phyloP scores from a whole-genome alignment of 805 yeast genomes.

The Candida xiaguanensis region DNA sequence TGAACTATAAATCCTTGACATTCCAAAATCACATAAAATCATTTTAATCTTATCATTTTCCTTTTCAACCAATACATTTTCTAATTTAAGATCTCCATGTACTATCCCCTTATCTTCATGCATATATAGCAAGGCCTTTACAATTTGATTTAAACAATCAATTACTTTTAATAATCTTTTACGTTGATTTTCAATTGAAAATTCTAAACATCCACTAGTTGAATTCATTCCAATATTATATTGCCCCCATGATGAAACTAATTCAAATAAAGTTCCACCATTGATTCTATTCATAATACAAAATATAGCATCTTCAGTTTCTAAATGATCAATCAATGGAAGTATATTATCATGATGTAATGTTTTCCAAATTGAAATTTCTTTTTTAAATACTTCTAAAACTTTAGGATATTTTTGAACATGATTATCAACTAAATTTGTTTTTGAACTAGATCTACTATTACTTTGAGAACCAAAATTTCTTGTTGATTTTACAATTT shows the following conservation, averaged over 20 bases:
- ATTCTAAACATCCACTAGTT: constrained; percentile 25
- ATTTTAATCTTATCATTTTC: constrained; percentile 31
- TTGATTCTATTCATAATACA: constrained; percentile 65
- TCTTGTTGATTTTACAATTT: constrained; percentile 44
- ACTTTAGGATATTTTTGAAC: constrained; percentile 43
- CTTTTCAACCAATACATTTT: constrained; percentile 64
- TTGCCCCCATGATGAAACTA: constrained; percentile 65
- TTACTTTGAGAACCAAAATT: not conserved
- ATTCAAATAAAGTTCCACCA: constrained; percentile 80
- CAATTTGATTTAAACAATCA: constrained; percentile 48
- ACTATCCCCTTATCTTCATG: constrained; percentile 52
- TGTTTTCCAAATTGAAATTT: constrained; percentile 70
- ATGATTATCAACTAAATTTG: constrained; percentile 5
- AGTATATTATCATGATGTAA: constrained; percentile 64
- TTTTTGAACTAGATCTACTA: not conserved
- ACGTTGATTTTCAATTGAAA: constrained; percentile 21
- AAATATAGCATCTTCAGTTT: constrained; percentile 62
- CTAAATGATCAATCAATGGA: constrained; percentile 56
- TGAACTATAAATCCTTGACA: constrained; percentile 45
- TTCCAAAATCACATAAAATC: constrained; percentile 85
- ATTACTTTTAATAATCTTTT: constrained; percentile 32
- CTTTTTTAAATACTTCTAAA: constrained; percentile 60
- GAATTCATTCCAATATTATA: constrained; percentile 24
- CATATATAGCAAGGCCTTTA: constrained; percentile 58
- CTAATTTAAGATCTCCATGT: constrained; percentile 82